These are phyloP conservation scores for Dalbergia cochinchinensis DNA, from an alignment of 306 rosid genomes.

Conservation along the genomic window DNA sequence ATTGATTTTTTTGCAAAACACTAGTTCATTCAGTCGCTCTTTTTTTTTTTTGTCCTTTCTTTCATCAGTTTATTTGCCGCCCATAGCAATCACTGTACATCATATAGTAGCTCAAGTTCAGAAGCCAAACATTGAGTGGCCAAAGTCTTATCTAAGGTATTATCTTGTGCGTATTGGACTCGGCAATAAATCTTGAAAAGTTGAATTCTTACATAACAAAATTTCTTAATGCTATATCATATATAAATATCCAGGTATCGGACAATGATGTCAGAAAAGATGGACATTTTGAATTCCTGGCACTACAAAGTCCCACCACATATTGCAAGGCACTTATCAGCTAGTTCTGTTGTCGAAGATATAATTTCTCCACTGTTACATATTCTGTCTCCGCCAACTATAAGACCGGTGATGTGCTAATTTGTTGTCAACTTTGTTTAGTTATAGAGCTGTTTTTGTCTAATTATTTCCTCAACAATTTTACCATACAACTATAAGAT, in stretches of 20 bases:
- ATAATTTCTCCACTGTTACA: conserved; percentile 81
- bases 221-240: conserved; percentile 35
- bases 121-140: conserved; percentile 93
- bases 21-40: conserved; percentile 42
- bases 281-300: conserved; percentile 82
- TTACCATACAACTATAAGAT: too few species aligned
- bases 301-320: conserved; percentile 70
- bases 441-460: conserved; percentile 11
- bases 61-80: conserved; percentile 77
- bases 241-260: conserved; percentile 67
- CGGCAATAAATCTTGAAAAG: conserved; percentile 36
- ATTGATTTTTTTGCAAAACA: conserved; percentile 29
- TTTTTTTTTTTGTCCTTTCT: conserved; percentile 29
- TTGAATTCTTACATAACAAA: conserved; percentile 11
- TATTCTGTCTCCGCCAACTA: conserved; percentile 82
- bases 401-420: conserved; percentile 75
- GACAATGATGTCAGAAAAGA: conserved; percentile 65
- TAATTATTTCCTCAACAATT: conserved; percentile 21
- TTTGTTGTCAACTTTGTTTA: conserved; percentile 12
- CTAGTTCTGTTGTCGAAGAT: conserved; percentile 78
- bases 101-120: conserved; percentile 85
- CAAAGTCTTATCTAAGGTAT: conserved; percentile 86
- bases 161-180: conserved; percentile 39
- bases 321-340: conserved; percentile 80
- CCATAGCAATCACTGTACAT: conserved; percentile 68